Evolutionary conservation across 305 asterid species (phyloP).

Genomic region (Solanum aculeatissimum): DNA sequence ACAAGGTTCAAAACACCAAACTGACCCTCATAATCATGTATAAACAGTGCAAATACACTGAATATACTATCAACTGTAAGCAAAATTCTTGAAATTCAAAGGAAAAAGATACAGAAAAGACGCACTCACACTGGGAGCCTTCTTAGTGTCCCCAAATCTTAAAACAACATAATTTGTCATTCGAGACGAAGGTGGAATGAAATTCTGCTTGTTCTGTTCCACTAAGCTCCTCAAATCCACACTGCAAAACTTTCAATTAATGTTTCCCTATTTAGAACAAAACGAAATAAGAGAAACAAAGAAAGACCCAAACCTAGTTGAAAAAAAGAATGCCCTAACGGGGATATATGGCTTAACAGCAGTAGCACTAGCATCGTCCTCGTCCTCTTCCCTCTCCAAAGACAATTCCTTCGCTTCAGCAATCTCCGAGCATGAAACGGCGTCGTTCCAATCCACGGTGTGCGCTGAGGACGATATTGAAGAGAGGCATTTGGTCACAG

Average conservation of each 20-base stretch:
- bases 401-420: conserved; percentile 3
- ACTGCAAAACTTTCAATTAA: conserved; percentile 21
- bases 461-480: conserved; percentile 33
- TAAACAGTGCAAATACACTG: neutral
- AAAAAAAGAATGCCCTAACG: conserved; percentile 83
- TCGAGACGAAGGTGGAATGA: conserved; percentile 71
- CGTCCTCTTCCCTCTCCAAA: conserved; percentile 26
- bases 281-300: neutral
- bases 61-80: neutral
- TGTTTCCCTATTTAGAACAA: neutral
- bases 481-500: conserved; percentile 33
- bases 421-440: conserved; percentile 20
- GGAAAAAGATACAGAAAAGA: neutral
- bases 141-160: conserved; percentile 49
- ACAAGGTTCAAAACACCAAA: neutral
- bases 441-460: conserved; percentile 38
- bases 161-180: conserved; percentile 90
- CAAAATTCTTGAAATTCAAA: neutral
- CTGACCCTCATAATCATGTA: neutral
- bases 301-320: conserved; percentile 52
- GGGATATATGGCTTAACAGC: conserved; percentile 38
- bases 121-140: conserved; percentile 44
- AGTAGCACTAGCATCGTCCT: conserved; percentile 15
- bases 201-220: conserved; percentile 72
- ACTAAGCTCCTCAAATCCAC: conserved; percentile 81